A percentile compares a stretch with the other conserved stretches of the same genome.
These are phyloP conservation scores for Carex myosuroides DNA, from an alignment of 176 grass and related monocot genomes.

Conservation along the genomic window DNA sequence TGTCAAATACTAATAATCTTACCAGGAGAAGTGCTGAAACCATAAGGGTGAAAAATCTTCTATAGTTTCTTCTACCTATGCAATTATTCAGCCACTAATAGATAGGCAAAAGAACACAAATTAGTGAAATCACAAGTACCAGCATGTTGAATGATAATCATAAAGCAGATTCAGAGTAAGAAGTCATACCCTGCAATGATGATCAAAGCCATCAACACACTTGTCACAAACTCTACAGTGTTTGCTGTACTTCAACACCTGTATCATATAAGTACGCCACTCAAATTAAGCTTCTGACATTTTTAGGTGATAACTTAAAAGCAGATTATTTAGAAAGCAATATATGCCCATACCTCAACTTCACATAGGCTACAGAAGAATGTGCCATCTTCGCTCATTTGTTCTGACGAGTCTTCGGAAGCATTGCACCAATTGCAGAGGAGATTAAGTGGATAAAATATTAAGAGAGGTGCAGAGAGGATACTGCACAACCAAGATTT, in stretches of 20 bases:
- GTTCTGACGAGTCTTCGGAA: conserved; percentile 46
- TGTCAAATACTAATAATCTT: conserved; percentile 21
- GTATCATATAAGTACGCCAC: not conserved
- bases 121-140: not conserved
- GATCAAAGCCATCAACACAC: conserved; percentile 97
- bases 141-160: not conserved
- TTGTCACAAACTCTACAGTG: conserved; percentile 99
- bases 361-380: conserved; percentile 97
- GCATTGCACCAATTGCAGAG: conserved; percentile 40
- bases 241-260: conserved; percentile 97
- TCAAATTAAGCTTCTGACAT: not conserved
- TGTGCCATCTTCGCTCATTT: conserved; percentile 74
- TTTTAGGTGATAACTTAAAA: conserved; percentile 1
- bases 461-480: conserved; percentile 32
- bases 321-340: not conserved
- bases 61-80: conserved; percentile 91
- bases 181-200: conserved; percentile 77
- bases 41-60: conserved; percentile 86
- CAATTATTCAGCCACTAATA: conserved; percentile 97
- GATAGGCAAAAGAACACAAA: conserved; percentile 9
- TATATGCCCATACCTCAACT: conserved; percentile 59
- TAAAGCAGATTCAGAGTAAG: conserved; percentile 1
- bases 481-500: conserved; percentile 34
- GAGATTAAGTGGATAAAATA: conserved; percentile 44
- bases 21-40: conserved; percentile 73